Evolutionary conservation across 345 rosid species (phyloP).

Genomic region (Syzygium jambos): DNA sequence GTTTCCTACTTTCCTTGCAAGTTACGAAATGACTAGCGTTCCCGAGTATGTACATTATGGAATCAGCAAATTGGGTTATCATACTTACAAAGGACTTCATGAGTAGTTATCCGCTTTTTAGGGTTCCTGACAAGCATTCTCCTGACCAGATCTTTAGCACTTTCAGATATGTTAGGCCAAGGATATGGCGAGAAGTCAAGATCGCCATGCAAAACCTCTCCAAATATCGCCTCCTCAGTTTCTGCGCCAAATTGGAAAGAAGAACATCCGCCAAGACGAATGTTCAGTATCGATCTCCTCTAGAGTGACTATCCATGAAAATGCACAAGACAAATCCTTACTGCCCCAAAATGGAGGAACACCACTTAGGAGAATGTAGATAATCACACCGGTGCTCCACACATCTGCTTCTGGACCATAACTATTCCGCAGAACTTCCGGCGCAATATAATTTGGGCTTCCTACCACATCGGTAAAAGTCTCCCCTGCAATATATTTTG

Average conservation of each 20-base stretch:
- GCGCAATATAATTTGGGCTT: constrained; percentile 84
- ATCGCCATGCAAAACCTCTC: constrained; percentile 57
- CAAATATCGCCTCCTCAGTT: constrained; percentile 62
- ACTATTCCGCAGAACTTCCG: constrained; percentile 51
- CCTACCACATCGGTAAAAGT: constrained; percentile 71
- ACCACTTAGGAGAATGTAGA: constrained; percentile 72
- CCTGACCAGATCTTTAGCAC: constrained; percentile 73
- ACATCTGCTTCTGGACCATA: constrained; percentile 86
- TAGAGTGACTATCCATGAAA: neutral
- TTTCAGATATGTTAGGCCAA: constrained; percentile 72
- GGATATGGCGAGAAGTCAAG: constrained; percentile 70
- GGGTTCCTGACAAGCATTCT: constrained; percentile 71
- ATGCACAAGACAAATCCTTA: constrained; percentile 9
- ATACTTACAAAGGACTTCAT: constrained; percentile 69
- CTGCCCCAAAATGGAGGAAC: constrained; percentile 96
- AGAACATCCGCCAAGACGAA: neutral
- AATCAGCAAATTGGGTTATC: neutral
- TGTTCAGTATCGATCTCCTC: neutral
- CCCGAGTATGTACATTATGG: neutral
- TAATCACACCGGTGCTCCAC: constrained; percentile 86
- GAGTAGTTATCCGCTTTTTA: constrained; percentile 48
- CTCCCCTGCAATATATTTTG: constrained; percentile 40
- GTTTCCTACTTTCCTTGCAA: neutral
- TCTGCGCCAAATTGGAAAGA: constrained; percentile 20
- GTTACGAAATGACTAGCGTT: neutral